Conservation (phyloP, 768 basidiomycete genomes). For the Pholiota conissans region DNA sequence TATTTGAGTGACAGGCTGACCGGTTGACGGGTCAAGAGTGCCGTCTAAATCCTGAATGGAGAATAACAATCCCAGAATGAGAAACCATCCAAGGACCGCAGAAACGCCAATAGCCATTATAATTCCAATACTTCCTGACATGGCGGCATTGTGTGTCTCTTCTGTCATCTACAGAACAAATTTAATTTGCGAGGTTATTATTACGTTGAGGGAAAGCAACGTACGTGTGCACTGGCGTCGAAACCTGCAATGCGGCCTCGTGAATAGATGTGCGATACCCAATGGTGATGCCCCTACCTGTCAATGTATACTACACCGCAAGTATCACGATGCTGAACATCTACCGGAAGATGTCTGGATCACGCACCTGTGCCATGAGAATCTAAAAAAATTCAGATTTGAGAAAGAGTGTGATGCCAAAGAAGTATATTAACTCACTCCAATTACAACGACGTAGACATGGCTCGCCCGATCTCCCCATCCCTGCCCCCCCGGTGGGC, state of each 20-base stretch:
- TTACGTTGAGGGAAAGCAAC: conserved; percentile 17
- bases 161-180: conserved; percentile 61
- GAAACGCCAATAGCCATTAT: conserved; percentile 73
- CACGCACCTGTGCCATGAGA: conserved; percentile 61
- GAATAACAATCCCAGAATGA: conserved; percentile 70
- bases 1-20: conserved; percentile 77
- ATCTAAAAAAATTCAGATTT: conserved; percentile 33
- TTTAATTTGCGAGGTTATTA: neutral
- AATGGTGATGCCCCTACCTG: conserved; percentile 41
- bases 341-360: too few species aligned
- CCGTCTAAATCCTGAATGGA: conserved; percentile 69
- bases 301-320: conserved; percentile 69
- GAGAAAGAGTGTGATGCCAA: neutral
- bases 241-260: conserved; percentile 44
- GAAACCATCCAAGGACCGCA: conserved; percentile 74
- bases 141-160: conserved; percentile 70
- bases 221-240: conserved; percentile 71
- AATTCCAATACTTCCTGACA: conserved; percentile 68
- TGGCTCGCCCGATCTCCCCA: conserved; percentile 70
- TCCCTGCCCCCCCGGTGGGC: conserved; percentile 44
- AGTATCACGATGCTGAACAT: too few species aligned
- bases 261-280: too few species aligned
- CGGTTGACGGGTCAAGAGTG: conserved; percentile 53
- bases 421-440: conserved; percentile 32
- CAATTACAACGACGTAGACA: conserved; percentile 71